A percentile compares a stretch with the other conserved stretches of the same genome.
Conservation (phyloP, 2,329 filamentous ascomycete species). For the Aureobasidium sp. region DNA sequence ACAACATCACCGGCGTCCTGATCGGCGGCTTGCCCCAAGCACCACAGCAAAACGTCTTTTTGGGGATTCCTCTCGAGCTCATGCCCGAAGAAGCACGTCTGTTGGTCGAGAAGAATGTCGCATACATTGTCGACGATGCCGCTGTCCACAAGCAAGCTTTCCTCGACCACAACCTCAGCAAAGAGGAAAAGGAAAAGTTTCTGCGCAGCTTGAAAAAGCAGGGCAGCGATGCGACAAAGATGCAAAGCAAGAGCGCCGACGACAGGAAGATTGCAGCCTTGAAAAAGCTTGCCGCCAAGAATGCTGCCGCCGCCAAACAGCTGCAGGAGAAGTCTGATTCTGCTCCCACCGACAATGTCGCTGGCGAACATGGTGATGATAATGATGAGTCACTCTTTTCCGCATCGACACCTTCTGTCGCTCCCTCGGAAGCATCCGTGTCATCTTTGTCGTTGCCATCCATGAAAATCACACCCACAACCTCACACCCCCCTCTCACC, state of each 20-base stretch:
- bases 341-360: not conserved
- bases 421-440: slow-evolving; percentile 2
- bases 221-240: slow-evolving; percentile 44
- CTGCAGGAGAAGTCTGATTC: slow-evolving; percentile 11
- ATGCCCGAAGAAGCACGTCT: slow-evolving; percentile 83
- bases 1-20: slow-evolving; percentile 80
- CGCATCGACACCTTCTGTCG: not conserved
- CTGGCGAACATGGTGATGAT: slow-evolving; percentile 1
- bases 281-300: slow-evolving; percentile 49
- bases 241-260: slow-evolving; percentile 42
- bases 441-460: slow-evolving; percentile 4
- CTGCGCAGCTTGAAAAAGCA: slow-evolving; percentile 49
- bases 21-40: slow-evolving; percentile 85
- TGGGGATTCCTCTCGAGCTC: slow-evolving; percentile 67
- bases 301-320: slow-evolving; percentile 23
- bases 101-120: slow-evolving; percentile 69
- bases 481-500: slow-evolving; percentile 40
- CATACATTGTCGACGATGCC: slow-evolving; percentile 73
- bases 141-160: slow-evolving; percentile 62
- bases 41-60: slow-evolving; percentile 69
- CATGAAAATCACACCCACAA: slow-evolving; percentile 42
- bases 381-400: slow-evolving; percentile 15
- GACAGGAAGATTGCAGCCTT: slow-evolving; percentile 44
- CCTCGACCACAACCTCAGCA: slow-evolving; percentile 43
- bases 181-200: slow-evolving; percentile 56